Evolutionary conservation across 352 stramenopile species (phyloP).

Genomic region (Phytophthora agathidicida): DNA sequence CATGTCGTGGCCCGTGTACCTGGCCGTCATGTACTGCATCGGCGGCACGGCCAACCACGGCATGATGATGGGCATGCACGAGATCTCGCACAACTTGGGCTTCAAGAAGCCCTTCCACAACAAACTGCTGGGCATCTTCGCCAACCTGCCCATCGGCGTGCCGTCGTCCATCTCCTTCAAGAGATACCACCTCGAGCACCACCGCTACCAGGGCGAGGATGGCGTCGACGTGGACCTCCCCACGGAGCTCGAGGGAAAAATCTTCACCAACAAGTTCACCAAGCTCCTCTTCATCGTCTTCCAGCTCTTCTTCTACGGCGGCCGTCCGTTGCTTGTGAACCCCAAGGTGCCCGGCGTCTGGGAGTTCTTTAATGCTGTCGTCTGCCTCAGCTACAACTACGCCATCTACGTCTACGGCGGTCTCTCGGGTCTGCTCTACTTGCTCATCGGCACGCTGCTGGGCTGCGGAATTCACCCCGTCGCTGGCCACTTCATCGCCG

Average conservation of each 20-base stretch:
- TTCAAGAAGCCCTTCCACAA: conserved; percentile 93
- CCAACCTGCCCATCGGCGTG: conserved; percentile 94
- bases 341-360: conserved; percentile 86
- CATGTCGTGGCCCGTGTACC: conserved; percentile 66
- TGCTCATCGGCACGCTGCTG: conserved; percentile 92
- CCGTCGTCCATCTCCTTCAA: conserved; percentile 95
- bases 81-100: conserved; percentile 96
- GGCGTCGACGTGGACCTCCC: conserved; percentile 95
- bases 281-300: conserved; percentile 95
- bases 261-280: conserved; percentile 86
- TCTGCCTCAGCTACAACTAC: conserved; percentile 86
- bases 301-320: conserved; percentile 94
- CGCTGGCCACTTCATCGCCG: conserved; percentile 97
- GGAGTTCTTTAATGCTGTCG: conserved; percentile 90
- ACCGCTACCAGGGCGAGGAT: conserved; percentile 95
- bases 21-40: conserved; percentile 84
- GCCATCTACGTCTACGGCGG: conserved; percentile 86
- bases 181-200: conserved; percentile 98
- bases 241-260: conserved; percentile 87
- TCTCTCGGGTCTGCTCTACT: conserved; percentile 88
- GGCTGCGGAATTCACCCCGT: conserved; percentile 95
- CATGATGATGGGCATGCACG: conserved; percentile 96
- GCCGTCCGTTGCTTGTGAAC: conserved; percentile 93
- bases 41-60: conserved; percentile 94
- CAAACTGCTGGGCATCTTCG: conserved; percentile 90